Evolutionary conservation across 1,139 yeast species (phyloP).

Genomic region (Diutina rugosa): DNA sequence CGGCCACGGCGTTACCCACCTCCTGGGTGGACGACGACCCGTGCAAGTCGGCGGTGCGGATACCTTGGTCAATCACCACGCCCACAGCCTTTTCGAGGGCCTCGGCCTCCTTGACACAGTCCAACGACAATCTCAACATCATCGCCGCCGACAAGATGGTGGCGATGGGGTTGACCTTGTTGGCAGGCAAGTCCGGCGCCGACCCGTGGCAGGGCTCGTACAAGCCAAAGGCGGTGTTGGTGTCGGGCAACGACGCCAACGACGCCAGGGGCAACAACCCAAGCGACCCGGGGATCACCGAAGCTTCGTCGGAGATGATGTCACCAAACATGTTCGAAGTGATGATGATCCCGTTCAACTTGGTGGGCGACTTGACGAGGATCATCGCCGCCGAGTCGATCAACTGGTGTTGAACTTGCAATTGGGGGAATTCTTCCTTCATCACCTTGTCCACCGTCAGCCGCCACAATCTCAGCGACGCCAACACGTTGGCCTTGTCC

Average conservation of each 20-base stretch:
- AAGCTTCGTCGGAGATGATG: conserved; percentile 93
- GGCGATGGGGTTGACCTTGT: conserved; percentile 90
- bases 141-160: conserved; percentile 91
- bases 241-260: conserved; percentile 87
- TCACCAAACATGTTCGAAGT: conserved; percentile 98
- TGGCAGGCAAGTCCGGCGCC: conserved; percentile 83
- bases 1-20: conserved; percentile 88
- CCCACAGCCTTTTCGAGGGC: conserved; percentile 85
- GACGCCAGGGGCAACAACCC: conserved; percentile 96
- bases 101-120: conserved; percentile 71
- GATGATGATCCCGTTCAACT: conserved; percentile 80
- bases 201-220: conserved; percentile 99
- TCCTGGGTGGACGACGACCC: conserved; percentile 72
- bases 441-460: conserved; percentile 80
- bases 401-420: conserved; percentile 79
- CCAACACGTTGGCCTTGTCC: conserved; percentile 95
- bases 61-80: conserved; percentile 65
- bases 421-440: conserved; percentile 76
- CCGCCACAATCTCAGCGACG: conserved; percentile 94
- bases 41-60: conserved; percentile 84
- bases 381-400: conserved; percentile 99
- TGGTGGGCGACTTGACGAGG: conserved; percentile 78
- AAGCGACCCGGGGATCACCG: conserved; percentile 93
- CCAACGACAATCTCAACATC: conserved; percentile 88
- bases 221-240: conserved; percentile 85